Conservation (phyloP, 768 basidiomycete species). For the Glaciozyma antarctica region DNA sequence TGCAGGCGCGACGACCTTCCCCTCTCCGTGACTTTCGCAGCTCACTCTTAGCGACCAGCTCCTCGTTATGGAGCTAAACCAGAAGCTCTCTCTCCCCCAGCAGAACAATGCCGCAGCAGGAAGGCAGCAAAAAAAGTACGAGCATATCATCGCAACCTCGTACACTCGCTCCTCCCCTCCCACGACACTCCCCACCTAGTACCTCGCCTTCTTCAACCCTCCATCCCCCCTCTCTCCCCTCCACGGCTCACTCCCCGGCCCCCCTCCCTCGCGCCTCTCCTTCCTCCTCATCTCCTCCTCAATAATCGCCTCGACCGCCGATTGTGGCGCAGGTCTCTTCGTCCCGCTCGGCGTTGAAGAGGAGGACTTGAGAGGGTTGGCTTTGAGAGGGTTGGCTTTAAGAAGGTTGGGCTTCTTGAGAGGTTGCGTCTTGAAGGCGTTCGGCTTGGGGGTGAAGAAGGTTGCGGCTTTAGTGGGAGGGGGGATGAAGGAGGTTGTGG, state of each 20-base stretch:
- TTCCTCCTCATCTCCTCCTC: slow-evolving; percentile 80
- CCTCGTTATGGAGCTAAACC: slow-evolving; percentile 1
- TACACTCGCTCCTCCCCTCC: neutral
- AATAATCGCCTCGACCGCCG: slow-evolving; percentile 76
- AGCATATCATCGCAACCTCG: neutral
- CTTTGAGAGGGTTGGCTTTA: slow-evolving; percentile 51
- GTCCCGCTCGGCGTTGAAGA: slow-evolving; percentile 5
- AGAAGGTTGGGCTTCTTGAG: slow-evolving; percentile 48
- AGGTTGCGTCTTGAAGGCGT: slow-evolving; percentile 35
- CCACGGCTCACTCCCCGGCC: neutral
- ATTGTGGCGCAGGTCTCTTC: slow-evolving; percentile 49
- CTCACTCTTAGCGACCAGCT: too few species aligned
- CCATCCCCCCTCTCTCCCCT: neutral
- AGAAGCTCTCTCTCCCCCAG: neutral
- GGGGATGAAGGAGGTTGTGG: slow-evolving; percentile 12
- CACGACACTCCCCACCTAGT: too few species aligned
- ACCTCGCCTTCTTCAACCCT: neutral
- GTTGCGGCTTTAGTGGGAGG: slow-evolving; percentile 18
- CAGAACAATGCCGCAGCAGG: too few species aligned
- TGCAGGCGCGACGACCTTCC: too few species aligned
- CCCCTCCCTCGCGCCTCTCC: slow-evolving; percentile 44
- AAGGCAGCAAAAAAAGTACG: neutral
- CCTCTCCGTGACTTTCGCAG: too few species aligned
- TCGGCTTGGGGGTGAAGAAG: slow-evolving; percentile 36
- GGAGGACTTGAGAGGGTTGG: slow-evolving; percentile 40